Conservation (phyloP, 257 asterid species). For the Scutellaria minor region DNA sequence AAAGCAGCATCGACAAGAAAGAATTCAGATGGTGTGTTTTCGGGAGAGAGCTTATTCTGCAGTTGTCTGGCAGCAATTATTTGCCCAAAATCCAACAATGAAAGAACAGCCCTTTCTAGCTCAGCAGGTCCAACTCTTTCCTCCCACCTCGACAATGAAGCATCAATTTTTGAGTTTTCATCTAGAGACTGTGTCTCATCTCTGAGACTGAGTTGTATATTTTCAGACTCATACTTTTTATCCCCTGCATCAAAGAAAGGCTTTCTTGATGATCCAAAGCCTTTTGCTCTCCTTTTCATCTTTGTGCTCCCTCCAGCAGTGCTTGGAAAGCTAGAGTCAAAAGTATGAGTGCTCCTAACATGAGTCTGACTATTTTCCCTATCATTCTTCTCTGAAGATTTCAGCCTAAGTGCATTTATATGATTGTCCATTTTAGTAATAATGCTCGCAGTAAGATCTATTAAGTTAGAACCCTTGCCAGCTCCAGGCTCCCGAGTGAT, state of each 20-base stretch:
- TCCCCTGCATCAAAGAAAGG: constrained; percentile 62
- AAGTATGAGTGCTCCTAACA: constrained; percentile 51
- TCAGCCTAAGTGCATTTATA: constrained; percentile 56
- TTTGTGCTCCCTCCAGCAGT: constrained; percentile 53
- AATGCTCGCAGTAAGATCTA: constrained; percentile 79
- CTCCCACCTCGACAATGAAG: constrained; percentile 86
- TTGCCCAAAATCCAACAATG: constrained; percentile 95
- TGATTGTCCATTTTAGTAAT: constrained; percentile 81
- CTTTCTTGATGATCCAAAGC: constrained; percentile 72
- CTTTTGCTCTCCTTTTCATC: constrained; percentile 83
- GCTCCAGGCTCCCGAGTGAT: constrained; percentile 61
- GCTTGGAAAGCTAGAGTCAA: constrained; percentile 54
- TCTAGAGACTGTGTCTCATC: constrained; percentile 66
- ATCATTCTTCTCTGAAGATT: constrained; percentile 65
- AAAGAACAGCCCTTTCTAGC: constrained; percentile 91
- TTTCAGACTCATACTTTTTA: constrained; percentile 62
- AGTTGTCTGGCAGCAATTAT: constrained; percentile 87
- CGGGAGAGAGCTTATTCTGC: constrained; percentile 87
- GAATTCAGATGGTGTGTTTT: constrained; percentile 73
- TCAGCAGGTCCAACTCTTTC: constrained; percentile 93
- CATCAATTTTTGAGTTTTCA: constrained; percentile 68
- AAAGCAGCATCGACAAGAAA: constrained; percentile 71
- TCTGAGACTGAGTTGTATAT: constrained; percentile 45
- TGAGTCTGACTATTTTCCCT: constrained; percentile 71
- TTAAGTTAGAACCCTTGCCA: constrained; percentile 72